Percentiles rank a stretch among this genome's conserved stretches.
phyloP scores from a whole-genome alignment of 2,329 filamentous ascomycete genomes.

The Dothideomycetes sp. region DNA sequence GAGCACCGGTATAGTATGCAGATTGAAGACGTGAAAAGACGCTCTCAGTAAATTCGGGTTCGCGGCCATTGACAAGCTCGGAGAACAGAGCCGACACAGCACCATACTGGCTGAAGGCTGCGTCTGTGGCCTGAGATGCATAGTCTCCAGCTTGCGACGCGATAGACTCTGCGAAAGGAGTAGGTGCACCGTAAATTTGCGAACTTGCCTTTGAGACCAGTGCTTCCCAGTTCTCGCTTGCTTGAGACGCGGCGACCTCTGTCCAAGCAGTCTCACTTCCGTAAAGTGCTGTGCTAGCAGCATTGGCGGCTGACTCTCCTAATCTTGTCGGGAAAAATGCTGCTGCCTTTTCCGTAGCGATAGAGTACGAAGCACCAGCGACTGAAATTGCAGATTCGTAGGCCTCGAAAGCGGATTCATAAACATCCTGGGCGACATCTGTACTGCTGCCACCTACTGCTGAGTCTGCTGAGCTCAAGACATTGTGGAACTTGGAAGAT shows the following conservation, averaged over 20 bases:
- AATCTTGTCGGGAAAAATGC: conserved; percentile 48
- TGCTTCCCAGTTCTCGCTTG: conserved; percentile 54
- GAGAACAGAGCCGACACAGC: conserved; percentile 64
- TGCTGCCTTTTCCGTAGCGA: conserved; percentile 30
- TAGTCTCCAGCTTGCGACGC: conserved; percentile 48
- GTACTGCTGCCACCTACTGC: conserved; percentile 18
- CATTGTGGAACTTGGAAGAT: conserved; percentile 21
- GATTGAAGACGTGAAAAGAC: conserved; percentile 63
- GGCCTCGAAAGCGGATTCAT: conserved; percentile 23
- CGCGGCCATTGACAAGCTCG: conserved; percentile 67
- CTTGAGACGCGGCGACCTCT: conserved; percentile 47
- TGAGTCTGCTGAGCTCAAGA: conserved; percentile 20
- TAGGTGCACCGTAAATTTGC: conserved; percentile 61
- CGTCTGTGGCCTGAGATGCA: conserved; percentile 53
- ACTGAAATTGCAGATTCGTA: conserved; percentile 24
- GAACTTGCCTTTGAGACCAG: conserved; percentile 57
- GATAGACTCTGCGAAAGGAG: conserved; percentile 37
- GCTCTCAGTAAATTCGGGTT: conserved; percentile 73
- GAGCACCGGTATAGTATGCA: conserved; percentile 60
- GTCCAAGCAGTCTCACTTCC: conserved; percentile 42
- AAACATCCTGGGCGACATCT: conserved; percentile 21
- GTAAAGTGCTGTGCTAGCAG: conserved; percentile 36
- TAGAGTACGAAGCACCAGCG: conserved; percentile 37
- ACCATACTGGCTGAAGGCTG: conserved; percentile 55
- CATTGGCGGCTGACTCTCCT: conserved; percentile 43